A percentile compares a stretch with the other conserved stretches of the same genome.
These are phyloP conservation scores for Paramyrothecium sp. DNA, from an alignment of 2,329 filamentous ascomycete species.

Conservation along the genomic window DNA sequence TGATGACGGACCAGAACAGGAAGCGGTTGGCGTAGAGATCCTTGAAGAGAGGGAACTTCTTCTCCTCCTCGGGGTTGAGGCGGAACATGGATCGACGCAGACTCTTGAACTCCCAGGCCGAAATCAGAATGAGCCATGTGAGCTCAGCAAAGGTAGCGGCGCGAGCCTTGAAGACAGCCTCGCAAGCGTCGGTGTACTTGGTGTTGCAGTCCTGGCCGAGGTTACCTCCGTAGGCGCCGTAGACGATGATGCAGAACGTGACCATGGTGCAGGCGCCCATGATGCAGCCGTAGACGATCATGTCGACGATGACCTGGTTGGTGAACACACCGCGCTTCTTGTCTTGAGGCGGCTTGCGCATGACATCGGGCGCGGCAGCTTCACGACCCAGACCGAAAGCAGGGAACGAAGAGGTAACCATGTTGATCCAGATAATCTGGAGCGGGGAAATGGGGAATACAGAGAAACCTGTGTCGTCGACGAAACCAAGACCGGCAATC, in stretches of 20 bases:
- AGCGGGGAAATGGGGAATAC: constrained; percentile 85
- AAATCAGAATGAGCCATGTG: constrained; percentile 71
- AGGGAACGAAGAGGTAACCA: constrained; percentile 84
- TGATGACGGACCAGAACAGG: constrained; percentile 64
- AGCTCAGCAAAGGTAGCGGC: constrained; percentile 72
- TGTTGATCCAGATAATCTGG: constrained; percentile 92
- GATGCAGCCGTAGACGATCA: constrained; percentile 75
- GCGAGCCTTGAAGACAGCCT: constrained; percentile 65
- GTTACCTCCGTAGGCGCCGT: constrained; percentile 51
- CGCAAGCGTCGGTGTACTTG: constrained; percentile 52
- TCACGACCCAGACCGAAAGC: constrained; percentile 88
- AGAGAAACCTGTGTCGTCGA: constrained; percentile 67
- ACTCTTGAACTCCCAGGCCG: constrained; percentile 77
- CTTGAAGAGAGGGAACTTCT: constrained; percentile 52
- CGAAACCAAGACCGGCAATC: constrained; percentile 78
- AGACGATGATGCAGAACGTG: constrained; percentile 65
- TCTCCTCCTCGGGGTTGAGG: constrained; percentile 54
- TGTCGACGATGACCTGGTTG: constrained; percentile 73
- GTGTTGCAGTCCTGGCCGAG: constrained; percentile 65
- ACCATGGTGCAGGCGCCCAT: constrained; percentile 69
- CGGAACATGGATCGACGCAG: constrained; percentile 70
- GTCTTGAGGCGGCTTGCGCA: constrained; percentile 76
- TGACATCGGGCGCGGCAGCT: constrained; percentile 70
- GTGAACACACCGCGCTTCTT: constrained; percentile 70
- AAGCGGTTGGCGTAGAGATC: constrained; percentile 71